These are phyloP conservation scores for Rhizopus stolonifer DNA, from an alignment of 371 early-diverging fungal genomes.

Conservation along the genomic window DNA sequence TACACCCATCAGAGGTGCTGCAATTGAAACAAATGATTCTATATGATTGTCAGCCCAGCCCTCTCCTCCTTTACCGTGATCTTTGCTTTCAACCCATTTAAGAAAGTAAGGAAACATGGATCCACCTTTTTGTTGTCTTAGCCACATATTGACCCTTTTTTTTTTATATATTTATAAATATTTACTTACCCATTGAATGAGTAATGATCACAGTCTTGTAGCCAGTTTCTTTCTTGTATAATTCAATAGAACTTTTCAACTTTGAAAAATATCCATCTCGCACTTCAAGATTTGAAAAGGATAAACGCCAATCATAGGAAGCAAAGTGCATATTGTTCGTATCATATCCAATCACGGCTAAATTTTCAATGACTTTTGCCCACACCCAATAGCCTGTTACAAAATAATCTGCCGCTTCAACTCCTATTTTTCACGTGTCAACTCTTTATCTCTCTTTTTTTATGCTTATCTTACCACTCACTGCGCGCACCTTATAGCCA, in stretches of 20 bases:
- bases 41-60: conserved; percentile 85
- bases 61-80: conserved; percentile 74
- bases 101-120: conserved; percentile 83
- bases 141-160: no score
- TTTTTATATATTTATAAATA: no score
- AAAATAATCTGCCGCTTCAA: conserved; percentile 93
- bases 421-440: conserved; percentile 36
- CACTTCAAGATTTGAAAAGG: conserved; percentile 78
- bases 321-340: conserved; percentile 85
- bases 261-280: conserved; percentile 86
- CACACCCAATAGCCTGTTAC: conserved; percentile 96
- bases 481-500: conserved; percentile 81
- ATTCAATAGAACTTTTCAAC: conserved; percentile 78
- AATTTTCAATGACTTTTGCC: conserved; percentile 83
- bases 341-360: conserved; percentile 90
- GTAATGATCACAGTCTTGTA: conserved; percentile 69
- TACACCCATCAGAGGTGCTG: conserved; percentile 86
- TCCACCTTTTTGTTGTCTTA: no score
- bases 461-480: conserved; percentile 55
- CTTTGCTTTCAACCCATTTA: conserved; percentile 84
- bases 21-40: conserved; percentile 83
- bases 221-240: conserved; percentile 40
- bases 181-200: conserved; percentile 68
- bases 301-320: conserved; percentile 93
- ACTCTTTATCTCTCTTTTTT: background rate